A percentile compares a stretch with the other conserved stretches of the same genome.
phyloP scores from a whole-genome alignment of 306 rosid species.

The Fragaria nilgerrensis region DNA sequence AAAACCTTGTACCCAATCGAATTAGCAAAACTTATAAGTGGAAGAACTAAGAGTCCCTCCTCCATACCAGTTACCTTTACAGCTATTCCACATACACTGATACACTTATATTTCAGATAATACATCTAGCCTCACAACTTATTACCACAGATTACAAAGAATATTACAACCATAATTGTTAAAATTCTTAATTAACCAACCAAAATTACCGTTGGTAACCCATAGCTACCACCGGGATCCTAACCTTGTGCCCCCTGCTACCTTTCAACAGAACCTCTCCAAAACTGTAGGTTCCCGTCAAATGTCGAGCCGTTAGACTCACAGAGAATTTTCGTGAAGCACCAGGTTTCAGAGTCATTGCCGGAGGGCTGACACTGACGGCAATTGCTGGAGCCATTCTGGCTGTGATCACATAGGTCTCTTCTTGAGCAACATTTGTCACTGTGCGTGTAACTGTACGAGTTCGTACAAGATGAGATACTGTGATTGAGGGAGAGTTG shows the following conservation, averaged over 20 bases:
- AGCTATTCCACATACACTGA: conserved; percentile 46
- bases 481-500: conserved; percentile 83
- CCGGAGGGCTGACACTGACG: conserved; percentile 79
- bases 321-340: conserved; percentile 59
- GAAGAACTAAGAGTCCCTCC: conserved; percentile 56
- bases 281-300: conserved; percentile 70
- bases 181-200: conserved; percentile 31
- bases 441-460: conserved; percentile 67
- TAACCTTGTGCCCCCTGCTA: conserved; percentile 91
- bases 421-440: conserved; percentile 86
- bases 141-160: conserved; percentile 95
- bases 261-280: conserved; percentile 93
- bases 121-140: conserved; percentile 60
- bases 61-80: conserved; percentile 64
- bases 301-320: conserved; percentile 66
- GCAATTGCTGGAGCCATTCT: conserved; percentile 91
- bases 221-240: conserved; percentile 88
- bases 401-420: conserved; percentile 71
- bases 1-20: conserved; percentile 25
- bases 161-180: conserved; percentile 61
- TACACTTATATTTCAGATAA: conserved; percentile 41
- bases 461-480: conserved; percentile 78
- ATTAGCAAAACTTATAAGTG: conserved; percentile 59
- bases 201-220: conserved; percentile 63
- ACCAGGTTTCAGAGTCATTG: conserved; percentile 72